phyloP scores from a whole-genome alignment of 148 eudicot genomes.

The Tetragonia tetragonoides region DNA sequence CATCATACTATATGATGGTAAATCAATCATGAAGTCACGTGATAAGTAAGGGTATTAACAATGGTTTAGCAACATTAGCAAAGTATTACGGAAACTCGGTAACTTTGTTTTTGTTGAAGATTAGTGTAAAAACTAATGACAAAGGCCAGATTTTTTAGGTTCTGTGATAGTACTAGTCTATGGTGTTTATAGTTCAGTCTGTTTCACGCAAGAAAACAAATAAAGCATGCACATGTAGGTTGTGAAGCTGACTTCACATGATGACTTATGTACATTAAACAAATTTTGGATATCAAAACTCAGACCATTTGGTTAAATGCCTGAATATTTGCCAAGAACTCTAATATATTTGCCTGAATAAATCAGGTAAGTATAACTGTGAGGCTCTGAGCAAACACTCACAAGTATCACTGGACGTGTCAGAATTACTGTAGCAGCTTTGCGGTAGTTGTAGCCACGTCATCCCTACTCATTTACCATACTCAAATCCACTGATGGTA shows the following conservation, averaged over 20 bases:
- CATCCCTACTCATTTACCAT: background rate
- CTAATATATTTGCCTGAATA: conserved; percentile 10
- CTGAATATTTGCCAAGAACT: conserved; percentile 4
- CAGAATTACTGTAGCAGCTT: background rate
- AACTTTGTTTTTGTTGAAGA: conserved; percentile 11
- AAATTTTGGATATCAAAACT: conserved; percentile 11
- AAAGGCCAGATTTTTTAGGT: conserved; percentile 9
- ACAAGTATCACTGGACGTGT: background rate
- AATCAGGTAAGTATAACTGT: conserved; percentile 6
- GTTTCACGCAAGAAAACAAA: conserved; percentile 17
- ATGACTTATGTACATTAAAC: background rate
- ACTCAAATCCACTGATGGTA: background rate
- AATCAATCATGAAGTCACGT: background rate
- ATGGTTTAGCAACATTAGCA: background rate
- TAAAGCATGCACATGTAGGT: conserved; percentile 18
- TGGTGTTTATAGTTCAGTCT: conserved; percentile 1
- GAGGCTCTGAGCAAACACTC: background rate
- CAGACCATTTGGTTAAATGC: conserved; percentile 10
- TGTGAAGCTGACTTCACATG: conserved; percentile 15
- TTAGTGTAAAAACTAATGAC: conserved; percentile 4
- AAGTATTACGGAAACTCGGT: background rate
- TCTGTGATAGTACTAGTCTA: conserved; percentile 5
- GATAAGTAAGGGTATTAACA: background rate
- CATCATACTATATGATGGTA: too few relatives aligned
- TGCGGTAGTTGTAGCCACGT: background rate